Conservation (phyloP, 2,329 filamentous ascomycete genomes). For the Chaetomiaceae sp. region DNA sequence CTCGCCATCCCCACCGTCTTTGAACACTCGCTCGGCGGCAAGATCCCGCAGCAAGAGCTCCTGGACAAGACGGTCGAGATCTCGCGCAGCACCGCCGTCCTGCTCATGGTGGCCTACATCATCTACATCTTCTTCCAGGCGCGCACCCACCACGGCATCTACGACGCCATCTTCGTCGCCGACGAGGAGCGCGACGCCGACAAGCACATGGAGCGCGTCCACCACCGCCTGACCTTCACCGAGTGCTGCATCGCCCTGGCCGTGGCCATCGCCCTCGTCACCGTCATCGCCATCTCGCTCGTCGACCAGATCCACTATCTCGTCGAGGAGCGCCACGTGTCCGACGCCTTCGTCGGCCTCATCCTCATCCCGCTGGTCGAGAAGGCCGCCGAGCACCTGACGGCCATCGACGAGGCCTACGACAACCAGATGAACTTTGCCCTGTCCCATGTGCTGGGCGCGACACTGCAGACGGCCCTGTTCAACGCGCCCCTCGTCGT, state of each 20-base stretch:
- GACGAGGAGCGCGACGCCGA: constrained; percentile 68
- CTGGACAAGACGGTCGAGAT: constrained; percentile 55
- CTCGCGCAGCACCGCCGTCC: constrained; percentile 65
- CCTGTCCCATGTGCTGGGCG: constrained; percentile 77
- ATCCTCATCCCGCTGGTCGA: constrained; percentile 80
- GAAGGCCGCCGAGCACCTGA: constrained; percentile 81
- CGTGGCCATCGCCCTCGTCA: constrained; percentile 64
- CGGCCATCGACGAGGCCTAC: constrained; percentile 79
- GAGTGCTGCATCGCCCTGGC: constrained; percentile 65
- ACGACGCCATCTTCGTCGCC: constrained; percentile 65
- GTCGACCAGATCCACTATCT: constrained; percentile 66
- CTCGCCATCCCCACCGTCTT: constrained; percentile 55
- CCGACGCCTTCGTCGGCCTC: constrained; percentile 58
- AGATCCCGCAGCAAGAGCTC: constrained; percentile 38
- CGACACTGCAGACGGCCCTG: constrained; percentile 83
- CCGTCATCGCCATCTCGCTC: constrained; percentile 68
- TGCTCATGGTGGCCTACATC: constrained; percentile 65
- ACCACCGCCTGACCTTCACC: constrained; percentile 68
- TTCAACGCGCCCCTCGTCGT: constrained; percentile 82
- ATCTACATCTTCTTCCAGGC: constrained; percentile 70
- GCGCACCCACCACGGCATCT: constrained; percentile 72
- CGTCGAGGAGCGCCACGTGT: constrained; percentile 42
- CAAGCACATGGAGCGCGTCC: constrained; percentile 53
- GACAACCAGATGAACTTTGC: constrained; percentile 82
- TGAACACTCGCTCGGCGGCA: constrained; percentile 41